Conservation (phyloP, 352 stramenopile species). For the Elongisporangium prolatum region DNA sequence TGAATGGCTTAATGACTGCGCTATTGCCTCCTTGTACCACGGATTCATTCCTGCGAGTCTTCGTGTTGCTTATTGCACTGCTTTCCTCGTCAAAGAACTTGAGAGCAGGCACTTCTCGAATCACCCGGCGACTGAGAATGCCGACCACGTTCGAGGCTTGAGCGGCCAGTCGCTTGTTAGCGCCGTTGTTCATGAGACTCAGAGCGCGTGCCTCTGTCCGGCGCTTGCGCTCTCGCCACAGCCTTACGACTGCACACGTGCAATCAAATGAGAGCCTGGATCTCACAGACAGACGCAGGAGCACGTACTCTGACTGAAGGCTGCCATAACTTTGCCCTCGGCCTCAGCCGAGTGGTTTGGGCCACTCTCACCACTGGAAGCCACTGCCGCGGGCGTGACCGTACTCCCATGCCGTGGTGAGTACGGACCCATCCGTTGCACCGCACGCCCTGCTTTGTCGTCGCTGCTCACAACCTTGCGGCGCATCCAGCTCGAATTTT, state of each 20-base stretch:
- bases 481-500: constrained; percentile 47
- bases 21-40: background rate
- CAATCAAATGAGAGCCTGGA: background rate
- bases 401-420: constrained; percentile 17
- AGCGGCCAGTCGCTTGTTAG: constrained; percentile 22
- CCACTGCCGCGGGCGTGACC: too few relatives aligned
- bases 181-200: constrained; percentile 37
- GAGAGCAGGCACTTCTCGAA: constrained; percentile 64
- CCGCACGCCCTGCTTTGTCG: constrained; percentile 17
- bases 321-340: constrained; percentile 38
- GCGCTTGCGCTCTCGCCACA: constrained; percentile 57
- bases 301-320: constrained; percentile 49
- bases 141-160: constrained; percentile 67
- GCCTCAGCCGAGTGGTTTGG: constrained; percentile 9
- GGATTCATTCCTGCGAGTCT: background rate
- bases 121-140: constrained; percentile 69
- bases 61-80: background rate
- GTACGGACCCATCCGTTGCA: constrained; percentile 1
- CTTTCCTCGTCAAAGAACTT: constrained; percentile 71
- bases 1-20: background rate
- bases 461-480: constrained; percentile 50
- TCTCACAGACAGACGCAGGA: background rate
- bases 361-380: background rate
- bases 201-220: constrained; percentile 40
- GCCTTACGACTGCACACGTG: constrained; percentile 36